Base-by-base conservation (phyloP, 306 rosid species). In the Acacia acuminata region DNA sequence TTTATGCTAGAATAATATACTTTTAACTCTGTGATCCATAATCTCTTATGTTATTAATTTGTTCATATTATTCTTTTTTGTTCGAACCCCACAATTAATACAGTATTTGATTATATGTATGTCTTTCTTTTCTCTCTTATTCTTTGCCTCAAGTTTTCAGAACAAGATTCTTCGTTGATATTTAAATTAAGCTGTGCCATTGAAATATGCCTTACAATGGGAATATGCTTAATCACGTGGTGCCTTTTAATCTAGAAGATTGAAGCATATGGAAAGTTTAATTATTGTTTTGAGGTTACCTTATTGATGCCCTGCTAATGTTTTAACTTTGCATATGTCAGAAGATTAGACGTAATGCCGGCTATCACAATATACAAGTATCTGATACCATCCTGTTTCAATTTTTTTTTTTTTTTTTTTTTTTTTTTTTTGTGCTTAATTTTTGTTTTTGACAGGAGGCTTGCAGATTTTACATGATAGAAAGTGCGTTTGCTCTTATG, bases 401-500 rank as follows among this genome's bases (percentile, higher is more conserved):
- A 27, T 27, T 27, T 16, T 3, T 44, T 14, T 15, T 7, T 44
- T 24, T 68, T 19, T 7, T 10, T n/a, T n/a, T 27, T 27, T 16
- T 3, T 44, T 14, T 15, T 7, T 44, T 24, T 68, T 19, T 7
- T 10, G 43, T 11, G 34, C 58, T 7, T 13, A 13, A 5, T 45
- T 72, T 72, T 24, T 24, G 1, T 3, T 76, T 74, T 74, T 82
- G 42, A 27, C 90, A 96, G 99, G 97, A 96, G 88, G 98, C 99
- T 67, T 96, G 98, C 89, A 88, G 94, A 80, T 96, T 94, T 88
- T 96, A 94, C 84, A 74, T 87, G 94, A 80, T 96, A 66, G 99
- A 94, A 84, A 96, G 98, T 78, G 99, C 89, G 71, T 91, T 96
- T 86, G 99, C 99, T 77, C 99, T 96, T 58, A 76, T 30, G 89